Evolutionary conservation across 768 basidiomycete genomes (phyloP), one percentile per base, ranked within the genome.

Genomic region (Phylloporus arenicola): DNA sequence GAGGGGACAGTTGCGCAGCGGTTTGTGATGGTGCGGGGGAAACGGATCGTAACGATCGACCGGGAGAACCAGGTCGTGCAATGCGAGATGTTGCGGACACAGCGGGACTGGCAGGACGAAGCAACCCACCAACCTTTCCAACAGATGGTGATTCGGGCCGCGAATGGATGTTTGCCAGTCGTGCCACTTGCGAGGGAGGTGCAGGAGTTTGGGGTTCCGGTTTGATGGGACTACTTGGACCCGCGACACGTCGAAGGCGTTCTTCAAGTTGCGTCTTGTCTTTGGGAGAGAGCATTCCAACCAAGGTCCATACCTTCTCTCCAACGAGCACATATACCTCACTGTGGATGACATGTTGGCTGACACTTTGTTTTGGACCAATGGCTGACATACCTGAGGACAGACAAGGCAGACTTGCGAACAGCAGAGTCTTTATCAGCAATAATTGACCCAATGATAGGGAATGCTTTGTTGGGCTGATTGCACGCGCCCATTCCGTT

Each of bases 201-300:
- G 70, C 61, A 12, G 72, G 61, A 19, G 74, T 61, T 55, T 75
- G 76, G 14, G 75, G 73, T 55, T 70, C 70, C 27, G 53, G 46
- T 34, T 65, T 72, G 37, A 64, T 65, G 24, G 75, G 76, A 48
- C 60, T 64, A 57, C 79, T 80, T 29, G 86, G 81, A 6, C 84
- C 85, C 27, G 83, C 73, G n/a, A 91, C 81, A 30, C 90, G 85
- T 41, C 88, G 84, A 25, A 96, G 70, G 8, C 91, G 80, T 62
- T 94, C 93, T 67, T 95, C 92, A 27, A 96, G 78, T 60, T 93
- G 90, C 9, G 91, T 92, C 62, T 88, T 92, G 62, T 94, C 92
- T 66, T 95, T 95, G 5, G 87, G 73, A 40, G 85, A 78, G 25
- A 96, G 71, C 9, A 75, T 58, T 1, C 90, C 90, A 39, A 92